Evolutionary conservation across 2,329 filamentous ascomycete genomes (phyloP).

Genomic region (Calonectria honghensis): DNA sequence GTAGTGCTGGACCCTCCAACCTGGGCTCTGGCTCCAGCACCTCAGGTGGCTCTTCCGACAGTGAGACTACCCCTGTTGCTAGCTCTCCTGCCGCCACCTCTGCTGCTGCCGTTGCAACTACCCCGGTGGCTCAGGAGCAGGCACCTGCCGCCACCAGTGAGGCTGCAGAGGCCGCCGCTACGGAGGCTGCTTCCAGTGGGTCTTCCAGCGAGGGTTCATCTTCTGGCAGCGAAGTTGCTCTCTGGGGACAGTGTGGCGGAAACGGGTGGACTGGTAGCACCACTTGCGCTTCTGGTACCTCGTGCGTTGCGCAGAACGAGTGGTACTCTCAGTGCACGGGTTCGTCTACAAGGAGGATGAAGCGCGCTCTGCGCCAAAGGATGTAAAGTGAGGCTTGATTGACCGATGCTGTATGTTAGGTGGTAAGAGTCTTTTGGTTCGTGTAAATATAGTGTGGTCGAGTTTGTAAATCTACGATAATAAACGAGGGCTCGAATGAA

Average conservation of each 20-base stretch:
- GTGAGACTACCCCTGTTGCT: slow-evolving; percentile 1
- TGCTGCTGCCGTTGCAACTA: neutral
- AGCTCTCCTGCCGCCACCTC: slow-evolving; percentile 8
- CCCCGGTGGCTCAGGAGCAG: slow-evolving; percentile 5
- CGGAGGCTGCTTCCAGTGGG: slow-evolving; percentile 18
- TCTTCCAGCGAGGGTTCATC: neutral
- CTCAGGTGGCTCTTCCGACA: slow-evolving; percentile 2
- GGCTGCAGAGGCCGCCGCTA: slow-evolving; percentile 8
- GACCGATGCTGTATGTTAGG: neutral
- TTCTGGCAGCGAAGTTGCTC: slow-evolving; percentile 34
- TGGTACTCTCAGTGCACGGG: slow-evolving; percentile 56
- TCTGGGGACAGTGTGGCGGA: slow-evolving; percentile 55
- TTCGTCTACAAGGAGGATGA: slow-evolving; percentile 35
- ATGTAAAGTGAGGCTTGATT: neutral
- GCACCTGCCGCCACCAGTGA: neutral
- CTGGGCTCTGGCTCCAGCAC: slow-evolving; percentile 43
- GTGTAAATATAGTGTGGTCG: slow-evolving; percentile 31
- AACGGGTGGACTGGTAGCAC: slow-evolving; percentile 51
- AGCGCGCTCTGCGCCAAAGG: slow-evolving; percentile 32
- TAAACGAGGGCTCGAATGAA: slow-evolving; percentile 8
- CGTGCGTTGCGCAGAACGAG: slow-evolving; percentile 53
- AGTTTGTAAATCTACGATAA: slow-evolving; percentile 22
- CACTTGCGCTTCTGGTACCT: slow-evolving; percentile 50
- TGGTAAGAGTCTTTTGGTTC: neutral
- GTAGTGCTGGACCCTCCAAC: slow-evolving; percentile 52